Base-by-base conservation (phyloP, 2,329 filamentous ascomycete genomes). In the Aspergillus sp. region DNA sequence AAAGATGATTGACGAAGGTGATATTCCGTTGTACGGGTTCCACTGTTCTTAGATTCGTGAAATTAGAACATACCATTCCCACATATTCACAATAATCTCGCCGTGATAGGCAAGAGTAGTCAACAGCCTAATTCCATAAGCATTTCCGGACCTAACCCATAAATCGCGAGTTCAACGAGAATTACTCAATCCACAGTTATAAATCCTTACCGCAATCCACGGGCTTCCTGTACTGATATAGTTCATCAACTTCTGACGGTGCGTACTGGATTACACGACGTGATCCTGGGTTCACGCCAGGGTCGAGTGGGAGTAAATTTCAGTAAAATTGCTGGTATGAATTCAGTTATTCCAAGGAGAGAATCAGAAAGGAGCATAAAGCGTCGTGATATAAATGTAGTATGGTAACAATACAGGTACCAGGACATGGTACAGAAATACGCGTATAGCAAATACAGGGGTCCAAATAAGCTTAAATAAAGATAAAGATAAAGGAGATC, bases 401-500 rank as follows among this genome's bases (percentile, higher is more conserved):
- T 17, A 24, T 20, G 47, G 45, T 45, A 47, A 51, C n/a, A 48
- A 19, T 34, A 53, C 42, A 49, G 44, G 40, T 51, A 51, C 24
- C 15, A 39, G 13, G 41, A 7, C 6, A 19, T 41, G 45, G 34
- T 27, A 45, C 45, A 52, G n/a, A 30, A 30, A 47, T 51, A 56
- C 46, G 52, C 33, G 59, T 58, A 61, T 58, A 40, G 20, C 8
- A 34, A 47, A 60, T 47, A 58, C 54, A 53, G 47, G 46, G 1
- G 61, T 62, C 56, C 49, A 65, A 61, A 65, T 65, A 63, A 62
- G 51, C 63, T 63, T 59, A 52, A 57, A 37, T 12, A 44, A 40
- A 58, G 46, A 51, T 58, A 45, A 33, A 53, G 51, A 50, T 59
- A 22, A 22, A 48, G 4, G 5, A 19, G 39, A 6, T 33, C 59